Conservation (phyloP, 768 basidiomycete genomes). For the Fomitopsis serialis region DNA sequence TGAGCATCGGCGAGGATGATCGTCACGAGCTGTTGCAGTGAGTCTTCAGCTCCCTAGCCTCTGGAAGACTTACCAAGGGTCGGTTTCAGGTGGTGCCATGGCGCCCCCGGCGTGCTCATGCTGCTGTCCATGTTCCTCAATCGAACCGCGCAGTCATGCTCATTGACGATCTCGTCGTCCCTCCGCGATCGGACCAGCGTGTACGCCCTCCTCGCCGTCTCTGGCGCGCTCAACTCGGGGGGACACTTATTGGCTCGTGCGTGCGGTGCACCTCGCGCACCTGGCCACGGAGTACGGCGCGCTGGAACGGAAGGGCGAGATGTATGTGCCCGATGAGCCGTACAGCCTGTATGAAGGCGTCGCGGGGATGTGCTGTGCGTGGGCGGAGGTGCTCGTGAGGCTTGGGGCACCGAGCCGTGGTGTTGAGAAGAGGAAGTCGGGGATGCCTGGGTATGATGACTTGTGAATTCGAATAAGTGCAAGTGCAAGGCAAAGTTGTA, state of each 20-base stretch:
- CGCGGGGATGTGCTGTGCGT: slow-evolving; percentile 55
- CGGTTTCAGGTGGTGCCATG: slow-evolving; percentile 50
- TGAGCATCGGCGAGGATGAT: slow-evolving; percentile 7
- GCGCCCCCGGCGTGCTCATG: slow-evolving; percentile 46
- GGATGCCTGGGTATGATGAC: slow-evolving; percentile 23
- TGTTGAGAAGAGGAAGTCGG: slow-evolving; percentile 3
- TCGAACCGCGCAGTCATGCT: slow-evolving; percentile 15
- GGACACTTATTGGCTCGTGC: slow-evolving; percentile 25
- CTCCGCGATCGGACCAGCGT: slow-evolving; percentile 32
- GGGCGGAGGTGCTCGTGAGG: slow-evolving; percentile 34
- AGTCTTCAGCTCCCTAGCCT: background rate
- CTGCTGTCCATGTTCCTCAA: slow-evolving; percentile 40
- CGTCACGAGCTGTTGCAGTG: slow-evolving; percentile 46
- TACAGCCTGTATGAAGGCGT: slow-evolving; percentile 56
- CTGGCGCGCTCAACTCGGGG: slow-evolving; percentile 34
- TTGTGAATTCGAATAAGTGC: background rate
- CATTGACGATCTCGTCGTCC: slow-evolving; percentile 17
- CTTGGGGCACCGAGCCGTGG: slow-evolving; percentile 1
- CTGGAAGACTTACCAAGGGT: background rate
- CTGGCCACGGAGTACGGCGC: slow-evolving; percentile 32
- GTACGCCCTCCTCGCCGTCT: slow-evolving; percentile 44
- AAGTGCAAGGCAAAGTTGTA: no score
- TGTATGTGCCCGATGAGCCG: slow-evolving; percentile 44
- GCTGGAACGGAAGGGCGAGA: slow-evolving; percentile 32
- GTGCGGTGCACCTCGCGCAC: slow-evolving; percentile 44